phyloP scores from a whole-genome alignment of 805 yeast species.

The Candida methanosorbosa region DNA sequence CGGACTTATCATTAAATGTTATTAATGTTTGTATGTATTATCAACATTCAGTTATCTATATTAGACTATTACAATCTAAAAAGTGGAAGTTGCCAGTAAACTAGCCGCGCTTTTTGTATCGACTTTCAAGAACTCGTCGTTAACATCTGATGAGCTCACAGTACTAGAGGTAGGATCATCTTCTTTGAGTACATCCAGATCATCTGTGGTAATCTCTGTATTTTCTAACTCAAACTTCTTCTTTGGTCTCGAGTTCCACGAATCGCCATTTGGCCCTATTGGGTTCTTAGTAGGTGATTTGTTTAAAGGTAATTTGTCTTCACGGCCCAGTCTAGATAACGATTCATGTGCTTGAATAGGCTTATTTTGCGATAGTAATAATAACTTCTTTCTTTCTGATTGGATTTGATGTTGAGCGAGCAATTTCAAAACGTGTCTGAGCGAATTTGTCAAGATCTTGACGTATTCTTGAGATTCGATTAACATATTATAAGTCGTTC shows the following conservation, averaged over 20 bases:
- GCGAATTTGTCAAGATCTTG: constrained; percentile 39
- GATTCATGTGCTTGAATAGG: constrained; percentile 23
- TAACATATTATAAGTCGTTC: constrained; percentile 81
- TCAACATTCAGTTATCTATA: no score
- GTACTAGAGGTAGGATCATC: constrained; percentile 4
- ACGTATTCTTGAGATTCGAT: constrained; percentile 60
- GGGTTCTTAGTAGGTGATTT: constrained; percentile 4
- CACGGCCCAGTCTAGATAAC: constrained; percentile 74
- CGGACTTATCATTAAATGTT: no score
- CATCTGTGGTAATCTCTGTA: constrained; percentile 1
- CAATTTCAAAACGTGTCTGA: constrained; percentile 46
- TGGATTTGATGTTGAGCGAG: constrained; percentile 69
- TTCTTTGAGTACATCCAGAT: constrained; percentile 1
- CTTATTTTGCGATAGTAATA: constrained; percentile 56
- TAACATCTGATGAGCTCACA: constrained; percentile 1
- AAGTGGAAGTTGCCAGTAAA: constrained; percentile 68
- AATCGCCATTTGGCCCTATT: constrained; percentile 11
- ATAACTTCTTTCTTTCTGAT: constrained; percentile 73
- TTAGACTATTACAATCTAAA: no score
- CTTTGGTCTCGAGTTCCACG: constrained; percentile 26
- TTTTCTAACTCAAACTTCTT: constrained; percentile 12
- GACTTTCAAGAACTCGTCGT: constrained; percentile 30
- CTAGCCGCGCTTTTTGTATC: constrained; percentile 84
- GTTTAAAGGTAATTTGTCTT: constrained; percentile 34
- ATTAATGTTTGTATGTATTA: no score